Evolutionary conservation across 1,284 basidiomycete genomes (phyloP).

Genomic region (Ceratobasidium sp.): DNA sequence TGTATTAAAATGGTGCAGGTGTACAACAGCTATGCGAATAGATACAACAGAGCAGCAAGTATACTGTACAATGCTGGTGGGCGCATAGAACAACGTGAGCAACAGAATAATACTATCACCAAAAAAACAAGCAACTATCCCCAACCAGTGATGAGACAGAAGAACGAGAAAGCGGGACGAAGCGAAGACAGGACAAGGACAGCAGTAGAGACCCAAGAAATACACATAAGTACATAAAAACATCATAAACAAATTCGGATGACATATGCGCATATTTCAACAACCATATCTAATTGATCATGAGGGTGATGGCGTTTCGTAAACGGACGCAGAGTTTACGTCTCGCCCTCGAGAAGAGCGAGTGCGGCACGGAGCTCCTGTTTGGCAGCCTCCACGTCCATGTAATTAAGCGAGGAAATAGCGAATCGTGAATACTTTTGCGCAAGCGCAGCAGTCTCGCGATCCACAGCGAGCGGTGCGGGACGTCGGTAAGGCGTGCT

Average conservation of each 20-base stretch:
- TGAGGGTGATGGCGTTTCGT: not conserved
- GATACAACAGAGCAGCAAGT: conserved; percentile 30
- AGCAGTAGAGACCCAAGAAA: conserved; percentile 4
- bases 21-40: conserved; percentile 29
- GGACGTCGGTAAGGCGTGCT: conserved; percentile 52
- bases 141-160: conserved; percentile 14
- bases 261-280: conserved; percentile 6
- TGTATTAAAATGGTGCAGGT: conserved; percentile 22
- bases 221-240: not conserved
- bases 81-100: conserved; percentile 26
- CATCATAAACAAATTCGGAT: conserved; percentile 6
- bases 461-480: conserved; percentile 63
- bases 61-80: conserved; percentile 34
- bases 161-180: not conserved
- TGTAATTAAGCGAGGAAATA: conserved; percentile 90
- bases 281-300: not conserved
- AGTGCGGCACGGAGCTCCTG: conserved; percentile 80
- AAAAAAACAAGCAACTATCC: conserved; percentile 12
- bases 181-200: not conserved
- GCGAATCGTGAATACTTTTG: conserved; percentile 93
- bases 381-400: conserved; percentile 82
- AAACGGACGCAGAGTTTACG: not conserved
- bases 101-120: conserved; percentile 13
- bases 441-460: conserved; percentile 58
- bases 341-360: conserved; percentile 64